These are phyloP conservation scores for Paramecium pentaurelia DNA, from an alignment of 73 alveolate genomes.

Conservation along the genomic window DNA sequence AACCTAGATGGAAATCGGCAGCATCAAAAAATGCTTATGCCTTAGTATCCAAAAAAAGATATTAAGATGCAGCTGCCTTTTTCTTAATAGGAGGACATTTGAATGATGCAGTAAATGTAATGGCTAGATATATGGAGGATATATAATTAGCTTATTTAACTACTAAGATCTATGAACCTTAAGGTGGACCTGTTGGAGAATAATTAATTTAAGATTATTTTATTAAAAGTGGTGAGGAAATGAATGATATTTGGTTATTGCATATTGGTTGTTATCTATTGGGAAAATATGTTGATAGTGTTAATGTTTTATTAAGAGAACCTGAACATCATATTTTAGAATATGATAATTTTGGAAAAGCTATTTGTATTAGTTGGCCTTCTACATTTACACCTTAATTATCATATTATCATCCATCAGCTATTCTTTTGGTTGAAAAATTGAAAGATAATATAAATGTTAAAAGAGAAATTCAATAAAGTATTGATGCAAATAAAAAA, in stretches of 20 bases:
- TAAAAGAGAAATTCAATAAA: neutral
- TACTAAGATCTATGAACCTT: neutral
- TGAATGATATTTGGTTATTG: constrained; percentile 39
- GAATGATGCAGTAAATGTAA: constrained; percentile 33
- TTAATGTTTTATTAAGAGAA: neutral
- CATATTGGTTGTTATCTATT: constrained; percentile 19
- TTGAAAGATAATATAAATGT: neutral
- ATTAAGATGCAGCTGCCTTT: constrained; percentile 48
- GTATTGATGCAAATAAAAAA: constrained; percentile 26
- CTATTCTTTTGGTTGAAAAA: neutral
- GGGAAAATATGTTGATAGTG: constrained; percentile 28
- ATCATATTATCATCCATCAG: constrained; percentile 29
- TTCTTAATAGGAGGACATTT: constrained; percentile 37
- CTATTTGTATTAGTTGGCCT: constrained; percentile 42
- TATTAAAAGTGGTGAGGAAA: constrained; percentile 14
- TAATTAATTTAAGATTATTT: constrained; percentile 3
- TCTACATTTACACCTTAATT: neutral
- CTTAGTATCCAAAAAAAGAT: constrained; percentile 25
- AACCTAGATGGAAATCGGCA: constrained; percentile 39
- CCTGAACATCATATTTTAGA: neutral
- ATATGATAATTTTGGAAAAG: constrained; percentile 6
- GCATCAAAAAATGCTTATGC: constrained; percentile 43
- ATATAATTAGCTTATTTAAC: constrained; percentile 33
- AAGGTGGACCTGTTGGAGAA: constrained; percentile 25
- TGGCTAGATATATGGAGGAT: constrained; percentile 41